A percentile compares a stretch with the other conserved stretches of the same genome.
Conservation (phyloP, 2,329 filamentous ascomycete species). For the Neopestalotiopsis sp. region DNA sequence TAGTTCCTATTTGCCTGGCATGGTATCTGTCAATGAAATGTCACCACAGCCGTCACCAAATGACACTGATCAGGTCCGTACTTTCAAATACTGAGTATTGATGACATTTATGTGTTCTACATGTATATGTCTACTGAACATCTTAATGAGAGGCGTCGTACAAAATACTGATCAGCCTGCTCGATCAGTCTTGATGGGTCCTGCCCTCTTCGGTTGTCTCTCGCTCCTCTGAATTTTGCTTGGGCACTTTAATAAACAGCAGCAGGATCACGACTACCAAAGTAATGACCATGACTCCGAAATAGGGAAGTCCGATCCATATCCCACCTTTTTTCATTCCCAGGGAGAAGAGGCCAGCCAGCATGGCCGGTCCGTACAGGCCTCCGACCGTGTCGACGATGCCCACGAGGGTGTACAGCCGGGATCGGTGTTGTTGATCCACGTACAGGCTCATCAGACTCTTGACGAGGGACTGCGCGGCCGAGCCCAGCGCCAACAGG, state of each 20-base stretch:
- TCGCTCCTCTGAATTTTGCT: not conserved
- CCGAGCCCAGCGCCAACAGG: conserved; percentile 35
- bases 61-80: too few relatives aligned
- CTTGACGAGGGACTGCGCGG: conserved; percentile 32
- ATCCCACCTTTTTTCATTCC: conserved; percentile 33
- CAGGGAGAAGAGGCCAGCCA: conserved; percentile 37
- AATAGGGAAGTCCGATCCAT: conserved; percentile 39
- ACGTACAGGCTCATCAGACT: conserved; percentile 39
- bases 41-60: too few relatives aligned
- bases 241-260: conserved; percentile 19
- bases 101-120: not conserved
- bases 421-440: conserved; percentile 34
- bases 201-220: conserved; percentile 8
- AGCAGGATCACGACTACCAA: conserved; percentile 12
- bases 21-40: too few relatives aligned
- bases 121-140: not conserved
- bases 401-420: conserved; percentile 37
- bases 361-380: conserved; percentile 35
- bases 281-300: conserved; percentile 28
- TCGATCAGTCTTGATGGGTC: conserved; percentile 6
- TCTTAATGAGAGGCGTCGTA: not conserved
- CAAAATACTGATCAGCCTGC: not conserved
- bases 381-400: conserved; percentile 37
- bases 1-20: too few relatives aligned
- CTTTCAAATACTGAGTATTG: not conserved